Evolutionary conservation across 805 yeast genomes (phyloP).

Genomic region (Blastobotrys mokoenaii): DNA sequence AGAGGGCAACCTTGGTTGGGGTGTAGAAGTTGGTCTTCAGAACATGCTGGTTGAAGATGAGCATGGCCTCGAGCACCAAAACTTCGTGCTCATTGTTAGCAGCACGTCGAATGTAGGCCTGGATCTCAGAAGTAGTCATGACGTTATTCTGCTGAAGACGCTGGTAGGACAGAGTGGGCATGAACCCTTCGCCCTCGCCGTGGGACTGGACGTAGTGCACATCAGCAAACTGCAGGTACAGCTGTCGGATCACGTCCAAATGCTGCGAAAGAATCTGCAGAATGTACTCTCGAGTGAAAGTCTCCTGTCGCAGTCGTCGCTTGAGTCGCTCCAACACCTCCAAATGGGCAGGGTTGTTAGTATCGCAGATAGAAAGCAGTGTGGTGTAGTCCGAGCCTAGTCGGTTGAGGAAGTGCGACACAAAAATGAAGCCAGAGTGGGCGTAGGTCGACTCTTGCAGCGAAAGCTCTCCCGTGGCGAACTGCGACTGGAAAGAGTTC

Average conservation of each 20-base stretch:
- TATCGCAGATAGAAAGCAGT: conserved; percentile 54
- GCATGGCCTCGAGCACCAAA: conserved; percentile 72
- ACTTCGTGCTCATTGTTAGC: conserved; percentile 74
- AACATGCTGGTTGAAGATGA: conserved; percentile 75
- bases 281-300: conserved; percentile 81
- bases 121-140: conserved; percentile 66
- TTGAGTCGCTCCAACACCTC: conserved; percentile 76
- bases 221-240: conserved; percentile 88
- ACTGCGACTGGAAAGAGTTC: conserved; percentile 66
- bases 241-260: conserved; percentile 63
- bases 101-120: conserved; percentile 52
- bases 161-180: conserved; percentile 72
- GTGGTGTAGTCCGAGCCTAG: conserved; percentile 83
- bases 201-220: conserved; percentile 65
- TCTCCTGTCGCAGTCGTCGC: conserved; percentile 85
- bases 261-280: conserved; percentile 66
- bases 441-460: conserved; percentile 93
- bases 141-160: conserved; percentile 73
- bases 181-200: conserved; percentile 27
- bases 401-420: conserved; percentile 89
- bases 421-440: conserved; percentile 86
- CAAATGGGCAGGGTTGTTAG: conserved; percentile 54
- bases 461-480: conserved; percentile 69
- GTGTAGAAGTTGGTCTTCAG: conserved; percentile 91
- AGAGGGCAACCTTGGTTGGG: conserved; percentile 89